Base-by-base conservation (phyloP, 768 basidiomycete genomes). In the Chalciporus chontae region DNA sequence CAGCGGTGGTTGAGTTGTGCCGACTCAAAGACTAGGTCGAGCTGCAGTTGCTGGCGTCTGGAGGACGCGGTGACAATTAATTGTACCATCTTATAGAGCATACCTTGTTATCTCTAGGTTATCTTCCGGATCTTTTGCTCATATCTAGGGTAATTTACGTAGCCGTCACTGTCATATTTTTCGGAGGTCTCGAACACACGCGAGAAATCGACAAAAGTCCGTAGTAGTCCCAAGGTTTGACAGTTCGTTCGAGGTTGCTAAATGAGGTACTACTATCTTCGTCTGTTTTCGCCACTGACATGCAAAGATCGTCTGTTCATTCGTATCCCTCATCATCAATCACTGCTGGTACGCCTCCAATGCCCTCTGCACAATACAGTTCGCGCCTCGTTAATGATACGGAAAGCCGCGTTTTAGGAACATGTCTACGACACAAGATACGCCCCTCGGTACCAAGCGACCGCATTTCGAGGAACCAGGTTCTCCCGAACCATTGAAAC, bases 1-100 rank as follows among this genome's bases (percentile, higher is more conserved):
- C 76, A 40, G 65, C 68, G 47, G 77, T 80, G 11, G 67, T 78
- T 21, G 46, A 55, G 40, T 31, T 58, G 31, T 66, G 60, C 47
- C 56, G 24, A 36, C n/a, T n/a, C n/a, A 15, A 40, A 27, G 43
- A 50, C 5, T 41, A 39, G 51, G 19, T 13, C 26, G 5, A 13
- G 36, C 9, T n/a, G n/a, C n/a, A n/a, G n/a, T n/a, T n/a, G n/a
- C n/a, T n/a, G n/a, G n/a, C n/a, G n/a, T 17, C 29, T 19, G 5
- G 29, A 27, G 24, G 26, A 2, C 26, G 4, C 9, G n/a, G 15
- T 43, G 26, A 15, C 14, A 24, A 14, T 27, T 17, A 27, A 43
- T 5, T 43, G 26, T 41, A 41, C 27, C 40, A 43, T 43, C 18
- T 43, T 36, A 13, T 21, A 45, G 18, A 34, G 32, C 32, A 45